Evolutionary conservation across 2,329 filamentous ascomycete species (phyloP).

Genomic region (Emericellopsis cladophorae): DNA sequence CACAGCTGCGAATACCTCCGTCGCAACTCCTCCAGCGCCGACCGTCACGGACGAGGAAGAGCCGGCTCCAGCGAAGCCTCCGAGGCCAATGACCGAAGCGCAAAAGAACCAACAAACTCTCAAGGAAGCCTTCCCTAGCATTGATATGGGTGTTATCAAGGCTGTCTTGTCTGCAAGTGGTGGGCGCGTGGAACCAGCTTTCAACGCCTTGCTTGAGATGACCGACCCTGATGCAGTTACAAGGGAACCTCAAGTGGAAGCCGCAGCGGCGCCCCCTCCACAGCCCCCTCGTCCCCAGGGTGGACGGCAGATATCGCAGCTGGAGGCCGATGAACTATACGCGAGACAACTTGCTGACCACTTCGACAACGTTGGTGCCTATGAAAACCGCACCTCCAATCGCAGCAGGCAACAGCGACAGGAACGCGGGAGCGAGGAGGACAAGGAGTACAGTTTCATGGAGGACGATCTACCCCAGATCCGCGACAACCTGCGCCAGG

Average conservation of each 20-base stretch:
- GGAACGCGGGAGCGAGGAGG: conserved; percentile 29
- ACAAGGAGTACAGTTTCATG: conserved; percentile 78
- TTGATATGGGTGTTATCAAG: conserved; percentile 71
- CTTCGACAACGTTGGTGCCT: conserved; percentile 54
- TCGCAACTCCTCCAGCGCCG: conserved; percentile 17
- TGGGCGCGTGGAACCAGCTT: conserved; percentile 82
- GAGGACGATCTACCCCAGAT: conserved; percentile 94
- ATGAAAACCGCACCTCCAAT: conserved; percentile 43
- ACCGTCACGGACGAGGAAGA: conserved; percentile 9
- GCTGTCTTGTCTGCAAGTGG: conserved; percentile 79
- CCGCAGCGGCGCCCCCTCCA: conserved; percentile 50
- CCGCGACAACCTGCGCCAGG: conserved; percentile 83
- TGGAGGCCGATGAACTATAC: conserved; percentile 85
- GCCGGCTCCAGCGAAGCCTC: conserved; percentile 64
- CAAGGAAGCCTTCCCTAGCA: conserved; percentile 83
- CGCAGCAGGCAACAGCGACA: conserved; percentile 24
- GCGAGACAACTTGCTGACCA: conserved; percentile 88
- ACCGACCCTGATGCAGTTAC: conserved; percentile 60
- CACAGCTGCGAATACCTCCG: conserved; percentile 11
- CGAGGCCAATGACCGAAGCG: conserved; percentile 66
- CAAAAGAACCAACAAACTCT: conserved; percentile 81
- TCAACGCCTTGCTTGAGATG: conserved; percentile 85
- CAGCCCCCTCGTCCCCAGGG: conserved; percentile 68
- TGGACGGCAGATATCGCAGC: conserved; percentile 55
- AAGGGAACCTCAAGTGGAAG: conserved; percentile 37